Conservation (phyloP, 2,329 filamentous ascomycete species). For the Penicillium sp. region DNA sequence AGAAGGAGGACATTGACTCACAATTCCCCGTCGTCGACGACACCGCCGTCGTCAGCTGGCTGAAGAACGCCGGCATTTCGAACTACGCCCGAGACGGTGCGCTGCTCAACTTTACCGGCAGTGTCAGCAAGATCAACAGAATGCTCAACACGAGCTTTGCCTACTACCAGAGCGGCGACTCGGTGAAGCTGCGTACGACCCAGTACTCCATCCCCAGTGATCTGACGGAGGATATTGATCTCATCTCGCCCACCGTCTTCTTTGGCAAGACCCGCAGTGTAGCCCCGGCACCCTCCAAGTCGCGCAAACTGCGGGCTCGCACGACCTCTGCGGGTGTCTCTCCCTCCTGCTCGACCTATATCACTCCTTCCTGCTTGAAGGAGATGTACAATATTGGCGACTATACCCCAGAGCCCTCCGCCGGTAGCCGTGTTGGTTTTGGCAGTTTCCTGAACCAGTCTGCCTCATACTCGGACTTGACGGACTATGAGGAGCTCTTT, state of each 20-base stretch:
- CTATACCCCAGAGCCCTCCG: constrained; percentile 46
- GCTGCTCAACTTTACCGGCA: constrained; percentile 45
- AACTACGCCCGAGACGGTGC: constrained; percentile 40
- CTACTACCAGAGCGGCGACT: constrained; percentile 43
- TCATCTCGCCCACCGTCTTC: constrained; percentile 53
- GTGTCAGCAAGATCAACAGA: constrained; percentile 42
- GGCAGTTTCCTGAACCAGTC: constrained; percentile 53
- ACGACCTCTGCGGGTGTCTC: constrained; percentile 26
- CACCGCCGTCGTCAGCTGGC: constrained; percentile 43
- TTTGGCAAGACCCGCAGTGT: constrained; percentile 42
- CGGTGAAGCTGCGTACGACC: constrained; percentile 45
- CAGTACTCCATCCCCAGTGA: constrained; percentile 43
- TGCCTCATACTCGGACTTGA: constrained; percentile 49
- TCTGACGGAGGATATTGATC: constrained; percentile 42
- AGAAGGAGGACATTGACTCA: constrained; percentile 43
- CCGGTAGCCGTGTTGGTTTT: constrained; percentile 52
- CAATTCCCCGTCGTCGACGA: constrained; percentile 43
- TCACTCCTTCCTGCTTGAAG: constrained; percentile 51
- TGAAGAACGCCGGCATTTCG: constrained; percentile 42
- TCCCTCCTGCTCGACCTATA: constrained; percentile 26
- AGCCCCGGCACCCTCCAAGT: neutral
- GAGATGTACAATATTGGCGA: constrained; percentile 50
- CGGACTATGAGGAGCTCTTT: constrained; percentile 40
- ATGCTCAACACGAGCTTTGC: constrained; percentile 52
- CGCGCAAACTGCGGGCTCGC: constrained; percentile 3